A percentile compares a stretch with the other conserved stretches of the same genome.
phyloP scores from a whole-genome alignment of 345 rosid genomes.

The Ceriops tagal region DNA sequence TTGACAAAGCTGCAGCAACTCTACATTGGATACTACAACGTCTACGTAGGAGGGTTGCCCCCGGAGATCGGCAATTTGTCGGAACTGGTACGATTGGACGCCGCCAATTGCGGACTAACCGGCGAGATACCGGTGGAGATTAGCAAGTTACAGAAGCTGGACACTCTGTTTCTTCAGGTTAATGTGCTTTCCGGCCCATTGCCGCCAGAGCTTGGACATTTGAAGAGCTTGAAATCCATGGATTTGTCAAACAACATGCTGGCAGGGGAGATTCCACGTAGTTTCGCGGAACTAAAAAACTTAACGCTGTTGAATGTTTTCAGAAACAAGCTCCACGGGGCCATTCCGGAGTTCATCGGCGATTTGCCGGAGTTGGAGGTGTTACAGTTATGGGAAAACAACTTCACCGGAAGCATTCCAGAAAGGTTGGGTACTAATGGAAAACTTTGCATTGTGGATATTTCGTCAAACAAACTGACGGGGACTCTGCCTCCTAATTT shows the following conservation, averaged over 20 bases:
- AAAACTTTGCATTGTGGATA: constrained; percentile 55
- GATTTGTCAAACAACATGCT: constrained; percentile 85
- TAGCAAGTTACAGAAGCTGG: constrained; percentile 62
- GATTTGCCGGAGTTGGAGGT: constrained; percentile 72
- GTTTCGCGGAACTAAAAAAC: constrained; percentile 57
- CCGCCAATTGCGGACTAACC: constrained; percentile 57
- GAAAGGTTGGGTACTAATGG: constrained; percentile 61
- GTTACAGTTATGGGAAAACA: constrained; percentile 90
- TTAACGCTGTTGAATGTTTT: constrained; percentile 71
- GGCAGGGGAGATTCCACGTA: constrained; percentile 64
- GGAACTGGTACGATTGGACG: constrained; percentile 59
- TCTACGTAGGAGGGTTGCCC: constrained; percentile 56
- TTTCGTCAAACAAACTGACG: constrained; percentile 78
- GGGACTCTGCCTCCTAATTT: constrained; percentile 64
- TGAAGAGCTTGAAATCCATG: constrained; percentile 71
- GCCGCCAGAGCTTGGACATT: constrained; percentile 50
- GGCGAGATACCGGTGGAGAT: constrained; percentile 69
- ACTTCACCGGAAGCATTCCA: constrained; percentile 76
- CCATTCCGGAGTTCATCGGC: constrained; percentile 75
- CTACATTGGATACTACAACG: constrained; percentile 81
- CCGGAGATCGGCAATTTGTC: constrained; percentile 78
- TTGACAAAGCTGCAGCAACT: constrained; percentile 54
- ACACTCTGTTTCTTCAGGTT: constrained; percentile 82
- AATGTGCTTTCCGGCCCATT: constrained; percentile 60
- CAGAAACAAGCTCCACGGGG: constrained; percentile 74